Conservation (phyloP, 116 monocot genomes). For the Papilionanthe hybrid region DNA sequence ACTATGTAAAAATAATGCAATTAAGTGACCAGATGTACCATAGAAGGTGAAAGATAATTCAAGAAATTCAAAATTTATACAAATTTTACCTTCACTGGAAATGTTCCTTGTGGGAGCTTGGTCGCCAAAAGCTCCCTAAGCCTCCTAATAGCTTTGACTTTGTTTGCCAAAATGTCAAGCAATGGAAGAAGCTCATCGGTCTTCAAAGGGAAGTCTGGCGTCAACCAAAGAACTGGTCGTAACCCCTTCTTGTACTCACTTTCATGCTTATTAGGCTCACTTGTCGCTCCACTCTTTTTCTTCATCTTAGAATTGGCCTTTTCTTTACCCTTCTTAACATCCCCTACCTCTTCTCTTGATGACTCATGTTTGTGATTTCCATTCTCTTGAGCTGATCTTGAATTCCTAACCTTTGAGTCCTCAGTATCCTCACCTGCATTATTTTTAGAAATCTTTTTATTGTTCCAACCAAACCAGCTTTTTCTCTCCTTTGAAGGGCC, state of each 20-base stretch:
- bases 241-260: conserved; percentile 97
- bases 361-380: conserved; percentile 37
- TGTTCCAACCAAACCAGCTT: conserved; percentile 92
- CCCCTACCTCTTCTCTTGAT: conserved; percentile 28
- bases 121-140: conserved; percentile 94
- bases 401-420: conserved; percentile 32
- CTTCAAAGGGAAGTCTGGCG: conserved; percentile 86
- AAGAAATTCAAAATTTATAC: background rate
- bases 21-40: background rate
- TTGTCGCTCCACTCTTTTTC: conserved; percentile 62
- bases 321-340: conserved; percentile 67
- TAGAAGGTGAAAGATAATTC: background rate
- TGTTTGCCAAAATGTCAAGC: conserved; percentile 93
- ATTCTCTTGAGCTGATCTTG: conserved; percentile 35
- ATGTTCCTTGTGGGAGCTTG: conserved; percentile 90
- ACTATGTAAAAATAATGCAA: background rate
- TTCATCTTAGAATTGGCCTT: conserved; percentile 55
- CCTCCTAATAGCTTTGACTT: conserved; percentile 97
- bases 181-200: conserved; percentile 82
- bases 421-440: conserved; percentile 38
- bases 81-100: conserved; percentile 88
- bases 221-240: conserved; percentile 92
- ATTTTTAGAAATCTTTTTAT: conserved; percentile 50
- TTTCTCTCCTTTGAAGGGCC: conserved; percentile 70
- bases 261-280: conserved; percentile 63